Evolutionary conservation across 257 asterid species (phyloP), one percentile per base, ranked within the genome.

Genomic region (Solanum lignicaule): DNA sequence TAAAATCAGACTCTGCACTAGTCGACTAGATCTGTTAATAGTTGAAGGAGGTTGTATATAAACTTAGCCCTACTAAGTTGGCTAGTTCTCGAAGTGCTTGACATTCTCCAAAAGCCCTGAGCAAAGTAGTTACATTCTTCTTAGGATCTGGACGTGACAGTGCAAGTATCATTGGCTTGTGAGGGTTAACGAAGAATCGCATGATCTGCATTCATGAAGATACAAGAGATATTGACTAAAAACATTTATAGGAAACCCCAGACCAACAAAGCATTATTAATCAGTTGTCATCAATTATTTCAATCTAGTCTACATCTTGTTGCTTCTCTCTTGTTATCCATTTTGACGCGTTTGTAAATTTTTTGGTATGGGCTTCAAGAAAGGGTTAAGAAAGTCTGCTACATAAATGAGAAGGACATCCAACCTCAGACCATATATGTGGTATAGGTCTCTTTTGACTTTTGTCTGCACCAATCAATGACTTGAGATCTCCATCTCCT

Each of bases 141-240:
- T 94, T 93, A 72, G 97, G 95, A 89, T 94, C 95, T 15, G 97
- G 95, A 68, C 95, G 93, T 38, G 97, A 92, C 88, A 94, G 87
- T 74, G 95, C 97, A 71, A 93, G 95, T 89, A 94, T 91, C 95
- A 94, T 94, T 39, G 97, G 97, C 95, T 94, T 94, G 92, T 92
- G 95, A 62, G 95, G 95, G 88, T 94, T 93, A 7, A 90, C 79
- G 87, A 94, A 93, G 82, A 93, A 94, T 72, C 95, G 89, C 95
- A 91, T 92, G 35, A 94, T 92, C 97, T 94, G 94, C 90, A 89
- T 87, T 43, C 73, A 71, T 55, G 69, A 84, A 55, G 88, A 91
- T 66, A 69, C 83, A 35, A 76, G 52, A 39, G 85, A 74, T 58
- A 25, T 73, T 84, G 43, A 84, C 85, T 71, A 66, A 62, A 87